Base-by-base conservation (phyloP, 192 early-diverging fungal species). In the Glomus cerebriforme region DNA sequence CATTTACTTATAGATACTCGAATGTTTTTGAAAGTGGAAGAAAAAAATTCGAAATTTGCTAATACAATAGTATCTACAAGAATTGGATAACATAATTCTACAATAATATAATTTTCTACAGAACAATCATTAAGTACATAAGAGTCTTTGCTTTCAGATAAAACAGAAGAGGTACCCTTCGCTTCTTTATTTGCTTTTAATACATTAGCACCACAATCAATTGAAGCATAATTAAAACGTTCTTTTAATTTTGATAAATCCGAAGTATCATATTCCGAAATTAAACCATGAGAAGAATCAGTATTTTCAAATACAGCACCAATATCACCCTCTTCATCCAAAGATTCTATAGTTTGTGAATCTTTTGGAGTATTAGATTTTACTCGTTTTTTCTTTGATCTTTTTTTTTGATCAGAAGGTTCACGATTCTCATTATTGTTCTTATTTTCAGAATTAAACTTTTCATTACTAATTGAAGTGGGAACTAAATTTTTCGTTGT, bases 31-130 rank as follows among this genome's bases (percentile, higher is more conserved):
- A 97, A 97, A 1, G 93, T 97, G 63, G 93, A 94, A 0, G 94
- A 95, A 80, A 99, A 99, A 81, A 97, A 97, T 84, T 99, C 98
- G 79, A 93, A 97, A 83, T 98, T 98, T 65, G 94, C 98, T 59
- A 99, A 80, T 19, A 93, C 89, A 69, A 99, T 80, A 2, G 94
- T 90, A 82, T 98, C 95, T 27, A 99, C 92, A 7, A 97, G 82
- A 73, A 98, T 97, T 26, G 93, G 93, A 79, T 98, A 92, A 83
- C 98, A 99, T 6, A 99, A 88, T 84, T 98, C 95, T 17, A 98
- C 88, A n/a, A 95, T 91, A 1, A 98, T 92, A 83, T 92, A 96
- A 75, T 95, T 95, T 24, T 85, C 82, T 4, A 93, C 90, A 17
- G 87, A 81, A 85, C 98, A 99, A 80, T 90, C 88, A 85, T 97